Conservation (phyloP, 2,329 filamentous ascomycete species). For the Ophiocordyceps camponoti-leonardi region DNA sequence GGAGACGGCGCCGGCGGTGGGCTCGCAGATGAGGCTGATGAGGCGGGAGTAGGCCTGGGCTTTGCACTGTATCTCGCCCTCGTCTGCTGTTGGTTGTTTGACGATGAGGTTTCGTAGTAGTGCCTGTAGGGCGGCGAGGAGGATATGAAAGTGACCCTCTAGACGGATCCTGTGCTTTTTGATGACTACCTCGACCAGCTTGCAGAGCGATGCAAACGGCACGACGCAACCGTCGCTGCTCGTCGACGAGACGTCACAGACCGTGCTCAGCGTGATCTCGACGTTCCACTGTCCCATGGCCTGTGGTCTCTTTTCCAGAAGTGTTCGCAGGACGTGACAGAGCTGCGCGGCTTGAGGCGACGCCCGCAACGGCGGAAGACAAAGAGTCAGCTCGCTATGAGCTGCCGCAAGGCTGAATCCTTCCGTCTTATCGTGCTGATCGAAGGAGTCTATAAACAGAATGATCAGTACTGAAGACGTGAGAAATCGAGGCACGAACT, state of each 20-base stretch:
- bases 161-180: slow-evolving; percentile 42
- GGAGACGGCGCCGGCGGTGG: slow-evolving; percentile 36
- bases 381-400: slow-evolving; percentile 21
- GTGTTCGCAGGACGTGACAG: slow-evolving; percentile 22
- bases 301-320: slow-evolving; percentile 32
- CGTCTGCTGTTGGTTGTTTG: slow-evolving; percentile 7
- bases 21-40: slow-evolving; percentile 41
- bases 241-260: slow-evolving; percentile 18
- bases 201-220: slow-evolving; percentile 30
- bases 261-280: slow-evolving; percentile 30
- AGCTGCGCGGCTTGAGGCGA: slow-evolving; percentile 18
- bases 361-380: slow-evolving; percentile 14
- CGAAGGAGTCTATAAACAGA: slow-evolving; percentile 9
- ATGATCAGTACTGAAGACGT: not conserved
- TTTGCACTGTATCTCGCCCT: slow-evolving; percentile 17
- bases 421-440: slow-evolving; percentile 10
- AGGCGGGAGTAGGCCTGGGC: slow-evolving; percentile 36
- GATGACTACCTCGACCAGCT: slow-evolving; percentile 37
- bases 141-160: slow-evolving; percentile 43
- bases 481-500: not conserved
- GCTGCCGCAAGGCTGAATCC: slow-evolving; percentile 21
- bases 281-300: slow-evolving; percentile 41
- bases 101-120: slow-evolving; percentile 36
- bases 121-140: slow-evolving; percentile 34
- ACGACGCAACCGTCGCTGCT: slow-evolving; percentile 12